Percentiles rank a stretch among this genome's conserved stretches.
phyloP scores from a whole-genome alignment of 768 basidiomycete genomes.

The Calocera cornea region DNA sequence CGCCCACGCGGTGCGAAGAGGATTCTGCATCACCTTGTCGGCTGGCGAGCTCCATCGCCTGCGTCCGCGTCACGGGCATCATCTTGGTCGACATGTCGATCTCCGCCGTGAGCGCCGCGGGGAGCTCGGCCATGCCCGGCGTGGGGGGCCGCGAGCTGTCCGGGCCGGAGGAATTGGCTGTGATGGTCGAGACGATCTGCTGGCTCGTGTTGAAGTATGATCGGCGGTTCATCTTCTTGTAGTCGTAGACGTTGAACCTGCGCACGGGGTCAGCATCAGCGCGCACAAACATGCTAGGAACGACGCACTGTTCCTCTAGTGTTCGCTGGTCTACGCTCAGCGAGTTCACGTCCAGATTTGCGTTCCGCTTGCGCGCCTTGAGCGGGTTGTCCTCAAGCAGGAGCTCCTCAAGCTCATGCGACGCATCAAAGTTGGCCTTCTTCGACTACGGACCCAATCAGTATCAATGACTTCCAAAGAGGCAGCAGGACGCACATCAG shows the following conservation, averaged over 20 bases:
- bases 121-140: constrained; percentile 8
- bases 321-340: constrained; percentile 85
- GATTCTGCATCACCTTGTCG: not conserved
- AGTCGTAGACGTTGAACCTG: constrained; percentile 87
- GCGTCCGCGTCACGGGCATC: constrained; percentile 10
- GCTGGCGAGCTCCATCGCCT: constrained; percentile 7
- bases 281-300: constrained; percentile 6
- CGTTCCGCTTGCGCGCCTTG: constrained; percentile 85
- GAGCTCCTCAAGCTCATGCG: constrained; percentile 93
- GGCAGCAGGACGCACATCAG: constrained; percentile 54
- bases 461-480: not conserved
- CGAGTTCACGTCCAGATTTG: constrained; percentile 72
- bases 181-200: constrained; percentile 47
- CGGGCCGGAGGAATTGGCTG: constrained; percentile 25
- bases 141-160: constrained; percentile 10
- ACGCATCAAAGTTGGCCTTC: constrained; percentile 98
- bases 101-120: constrained; percentile 5
- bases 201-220: constrained; percentile 85
- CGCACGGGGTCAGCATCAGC: constrained; percentile 5
- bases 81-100: constrained; percentile 11
- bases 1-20: not conserved
- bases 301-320: constrained; percentile 88
- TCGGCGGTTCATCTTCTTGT: constrained; percentile 77
- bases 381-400: constrained; percentile 92
- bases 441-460: constrained; percentile 49